Evolutionary conservation across 208 protist species (phyloP).

Genomic region (Acanthamoeba royreba): DNA sequence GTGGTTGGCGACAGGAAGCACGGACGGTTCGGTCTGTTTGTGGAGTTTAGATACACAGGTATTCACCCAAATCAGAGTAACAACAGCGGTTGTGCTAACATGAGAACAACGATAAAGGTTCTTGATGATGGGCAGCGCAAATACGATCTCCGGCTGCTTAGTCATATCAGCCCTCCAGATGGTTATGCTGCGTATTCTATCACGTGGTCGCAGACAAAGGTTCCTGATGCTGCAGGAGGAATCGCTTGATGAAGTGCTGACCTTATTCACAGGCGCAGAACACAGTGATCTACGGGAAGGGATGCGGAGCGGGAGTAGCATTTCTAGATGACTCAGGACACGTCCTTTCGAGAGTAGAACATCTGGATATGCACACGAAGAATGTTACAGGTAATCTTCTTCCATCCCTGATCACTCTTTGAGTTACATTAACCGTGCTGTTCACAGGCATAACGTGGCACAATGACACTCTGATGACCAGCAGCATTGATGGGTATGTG

Average conservation of each 20-base stretch:
- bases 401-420: background rate
- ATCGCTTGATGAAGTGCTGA: too few species aligned
- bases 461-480: background rate
- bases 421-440: too few species aligned
- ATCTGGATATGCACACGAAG: slow-evolving; percentile 13
- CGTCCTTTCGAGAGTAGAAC: background rate
- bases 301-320: background rate
- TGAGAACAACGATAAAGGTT: background rate
- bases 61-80: too few species aligned
- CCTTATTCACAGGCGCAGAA: background rate
- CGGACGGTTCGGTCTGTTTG: background rate
- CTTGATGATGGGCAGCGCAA: background rate
- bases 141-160: background rate
- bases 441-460: background rate
- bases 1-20: background rate
- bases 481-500: background rate
- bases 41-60: background rate
- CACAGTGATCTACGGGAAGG: background rate
- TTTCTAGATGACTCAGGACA: background rate
- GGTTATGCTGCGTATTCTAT: background rate
- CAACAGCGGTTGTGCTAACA: background rate
- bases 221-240: background rate
- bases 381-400: background rate
- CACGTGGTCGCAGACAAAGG: background rate
- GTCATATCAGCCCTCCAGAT: background rate